These are phyloP conservation scores for Sutorius australiensis DNA, from an alignment of 768 basidiomycete genomes.

Conservation along the genomic window DNA sequence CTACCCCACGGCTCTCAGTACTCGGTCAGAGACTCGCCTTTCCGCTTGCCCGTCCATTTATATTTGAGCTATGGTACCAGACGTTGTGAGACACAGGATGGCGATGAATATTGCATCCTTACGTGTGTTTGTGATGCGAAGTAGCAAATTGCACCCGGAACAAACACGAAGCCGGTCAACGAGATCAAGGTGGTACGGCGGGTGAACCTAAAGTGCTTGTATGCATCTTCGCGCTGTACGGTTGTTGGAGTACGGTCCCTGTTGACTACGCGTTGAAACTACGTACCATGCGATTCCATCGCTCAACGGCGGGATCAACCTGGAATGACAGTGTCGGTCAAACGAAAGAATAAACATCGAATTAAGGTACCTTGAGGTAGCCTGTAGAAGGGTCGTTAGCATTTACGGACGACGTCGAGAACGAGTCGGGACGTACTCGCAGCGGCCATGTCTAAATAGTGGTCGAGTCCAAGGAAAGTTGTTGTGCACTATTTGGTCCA, in stretches of 20 bases:
- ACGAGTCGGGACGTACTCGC: slow-evolving; percentile 45
- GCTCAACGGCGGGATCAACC: slow-evolving; percentile 57
- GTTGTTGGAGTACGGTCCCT: neutral
- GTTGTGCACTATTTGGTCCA: slow-evolving; percentile 32
- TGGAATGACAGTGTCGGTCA: slow-evolving; percentile 9
- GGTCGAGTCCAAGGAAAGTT: slow-evolving; percentile 21
- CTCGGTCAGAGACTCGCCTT: slow-evolving; percentile 38
- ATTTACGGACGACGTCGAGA: neutral
- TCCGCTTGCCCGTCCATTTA: slow-evolving; percentile 52
- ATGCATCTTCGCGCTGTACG: slow-evolving; percentile 75
- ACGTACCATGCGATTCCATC: slow-evolving; percentile 58
- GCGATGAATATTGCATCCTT: slow-evolving; percentile 30
- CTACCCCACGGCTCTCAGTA: slow-evolving; percentile 12
- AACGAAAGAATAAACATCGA: neutral
- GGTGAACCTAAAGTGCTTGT: slow-evolving; percentile 81
- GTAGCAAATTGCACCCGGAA: slow-evolving; percentile 55
- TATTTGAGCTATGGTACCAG: slow-evolving; percentile 41
- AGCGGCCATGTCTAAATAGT: slow-evolving; percentile 53
- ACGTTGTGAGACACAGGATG: slow-evolving; percentile 5
- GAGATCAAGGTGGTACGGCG: slow-evolving; percentile 57
- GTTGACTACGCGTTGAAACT: slow-evolving; percentile 4
- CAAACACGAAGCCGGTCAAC: slow-evolving; percentile 58
- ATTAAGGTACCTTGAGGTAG: slow-evolving; percentile 49
- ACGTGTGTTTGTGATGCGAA: slow-evolving; percentile 39
- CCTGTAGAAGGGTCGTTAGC: slow-evolving; percentile 37